Conservation (phyloP, 208 protist species). For the Acanthamoeba lenticulata region DNA sequence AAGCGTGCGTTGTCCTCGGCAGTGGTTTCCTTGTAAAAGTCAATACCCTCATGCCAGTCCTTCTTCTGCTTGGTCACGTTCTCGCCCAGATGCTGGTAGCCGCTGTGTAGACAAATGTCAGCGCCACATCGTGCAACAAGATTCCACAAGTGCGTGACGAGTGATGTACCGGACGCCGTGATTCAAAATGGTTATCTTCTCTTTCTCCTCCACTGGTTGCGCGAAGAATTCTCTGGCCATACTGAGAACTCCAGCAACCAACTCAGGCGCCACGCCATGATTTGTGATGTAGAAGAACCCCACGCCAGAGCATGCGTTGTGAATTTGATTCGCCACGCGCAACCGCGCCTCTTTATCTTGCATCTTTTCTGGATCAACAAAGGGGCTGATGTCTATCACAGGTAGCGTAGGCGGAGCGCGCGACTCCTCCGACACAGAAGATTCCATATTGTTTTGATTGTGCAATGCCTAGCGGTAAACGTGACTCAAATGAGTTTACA, state of each 20-base stretch:
- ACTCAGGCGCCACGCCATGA: constrained; percentile 10
- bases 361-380: not conserved
- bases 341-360: not conserved
- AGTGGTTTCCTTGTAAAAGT: constrained; percentile 15
- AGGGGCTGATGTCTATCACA: not conserved
- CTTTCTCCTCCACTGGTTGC: constrained; percentile 61
- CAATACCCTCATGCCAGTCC: constrained; percentile 67
- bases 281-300: constrained; percentile 74
- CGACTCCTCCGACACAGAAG: too few species aligned
- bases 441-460: not conserved
- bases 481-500: too few species aligned
- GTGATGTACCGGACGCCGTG: not conserved
- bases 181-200: constrained; percentile 36
- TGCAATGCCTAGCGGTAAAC: too few species aligned
- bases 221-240: constrained; percentile 42
- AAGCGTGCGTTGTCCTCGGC: not conserved
- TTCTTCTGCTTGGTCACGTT: constrained; percentile 65
- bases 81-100: constrained; percentile 58
- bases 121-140: not conserved
- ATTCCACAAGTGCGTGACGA: not conserved
- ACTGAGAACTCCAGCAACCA: not conserved
- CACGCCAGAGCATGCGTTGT: not conserved
- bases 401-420: not conserved
- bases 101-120: not conserved
- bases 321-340: constrained; percentile 18